Evolutionary conservation across 2,329 filamentous ascomycete genomes (phyloP), one percentile per base, ranked within the genome.

Genomic region (Aureobasidium subglaciale): DNA sequence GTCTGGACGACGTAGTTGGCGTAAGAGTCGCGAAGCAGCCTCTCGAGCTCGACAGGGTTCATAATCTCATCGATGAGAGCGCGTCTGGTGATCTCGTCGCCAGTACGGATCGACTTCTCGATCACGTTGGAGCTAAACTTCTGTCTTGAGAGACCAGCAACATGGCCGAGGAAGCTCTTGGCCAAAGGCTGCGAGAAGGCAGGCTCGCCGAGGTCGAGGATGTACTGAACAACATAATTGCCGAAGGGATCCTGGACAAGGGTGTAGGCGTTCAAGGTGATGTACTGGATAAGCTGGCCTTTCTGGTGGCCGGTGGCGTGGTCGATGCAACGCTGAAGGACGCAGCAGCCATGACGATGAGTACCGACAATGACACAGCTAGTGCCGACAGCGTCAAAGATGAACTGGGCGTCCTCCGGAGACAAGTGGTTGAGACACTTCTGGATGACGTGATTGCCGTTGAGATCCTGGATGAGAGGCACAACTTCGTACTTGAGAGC

Each of bases 41-140:
- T 86, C 65, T 96, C 90, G 59, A 97, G 86, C 73, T 96, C 90
- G 57, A 79, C 79, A 3, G 85, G 81, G 8, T 74, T 69, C 48
- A 86, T 77, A 67, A 99, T 85, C 74, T 97, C 93, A 32, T 87
- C 82, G 57, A 96, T 86, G 73, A 99, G 85, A 70, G 85, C 78
- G 63, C 90, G 86, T 68, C 87, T 90, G 50, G 87, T 87, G 9
- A 81, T 76, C 22, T 83, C 77, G 58, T 87, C 83, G 32, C 91
- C 86, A 68, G 90, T 95, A 56, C 93, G 90, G 58, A 97, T 74
- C 63, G 75, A 78, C 71, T 99, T 99, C 76, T 99, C 93, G 60
- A 99, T 92, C 57, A 99, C 93, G 64, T 99, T 99, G 66, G 93
- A 97, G 75, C 90, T 96, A 76, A 99, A 99, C 74, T 99, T 99